Evolutionary conservation across 345 rosid species (phyloP), one percentile per base, ranked within the genome.

Genomic region (Brassica cretica): DNA sequence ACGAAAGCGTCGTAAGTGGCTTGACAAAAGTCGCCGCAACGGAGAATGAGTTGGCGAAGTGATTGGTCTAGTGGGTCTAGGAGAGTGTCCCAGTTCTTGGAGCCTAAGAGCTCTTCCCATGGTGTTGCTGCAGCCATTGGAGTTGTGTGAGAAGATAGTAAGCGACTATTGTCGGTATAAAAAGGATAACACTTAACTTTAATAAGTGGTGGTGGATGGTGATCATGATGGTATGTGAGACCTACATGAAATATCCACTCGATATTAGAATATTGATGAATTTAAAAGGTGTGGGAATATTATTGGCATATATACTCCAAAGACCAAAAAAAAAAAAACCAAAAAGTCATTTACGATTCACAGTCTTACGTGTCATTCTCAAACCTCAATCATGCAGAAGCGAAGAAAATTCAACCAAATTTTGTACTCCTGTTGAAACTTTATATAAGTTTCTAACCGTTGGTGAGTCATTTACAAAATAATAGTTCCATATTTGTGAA

Each of bases 1-100:
- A 84, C 87, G 89, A 94, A 94, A 81, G 96, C 79, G 75, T 94
- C 98, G 51, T 94, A 92, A 24, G 98, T 94, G 66, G 88, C 98
- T 85, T 94, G 97, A 71, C 91, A 86, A 83, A 94, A 88, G 88
- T 92, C 94, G 46, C 94, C 98, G 62, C 91, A 92, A 25, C 97
- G 94, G 82, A 92, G 86, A 75, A 94, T 80, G 76, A 89, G 90
- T 5, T 81, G 70, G 33, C 96, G 88, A 84, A 94, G 93, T 66
- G 84, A 78, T 70, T 84, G 84, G 84, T 94, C 77, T 46, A 46
- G 6, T 46, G 55, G 55, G 55, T 46, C 55, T 8, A 90, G 88
- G 72, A 94, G 90, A 15, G 79, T 82, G 61, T 83, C 84, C 97
- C 98, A 94, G 84, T 89, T 70, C 63, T 71, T 81, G 68, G 87